Base-by-base conservation (phyloP, 352 stramenopile genomes). In the Peronospora farinosa region DNA sequence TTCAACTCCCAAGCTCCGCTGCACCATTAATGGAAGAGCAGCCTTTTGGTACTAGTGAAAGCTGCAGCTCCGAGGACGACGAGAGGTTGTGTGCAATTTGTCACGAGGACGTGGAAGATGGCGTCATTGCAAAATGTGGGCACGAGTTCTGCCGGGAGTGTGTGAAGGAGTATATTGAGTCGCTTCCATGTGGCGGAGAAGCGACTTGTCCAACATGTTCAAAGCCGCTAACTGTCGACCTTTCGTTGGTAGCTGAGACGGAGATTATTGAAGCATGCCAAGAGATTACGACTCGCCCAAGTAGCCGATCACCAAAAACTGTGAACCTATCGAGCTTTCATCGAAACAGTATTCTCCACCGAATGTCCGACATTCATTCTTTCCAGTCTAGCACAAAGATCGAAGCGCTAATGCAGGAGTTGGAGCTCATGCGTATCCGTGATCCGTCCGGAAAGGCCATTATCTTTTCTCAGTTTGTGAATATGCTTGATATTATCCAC, bases 401-500 rank as follows among this genome's bases (percentile, higher is more conserved):
- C 42, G 96, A 99, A 71, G 96, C 96, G 4, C 60, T 99, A 5
- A 96, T 98, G 64, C 75, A 98, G 57, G 96, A 98, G 60, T 65
- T 99, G 0, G 78, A 98, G 40, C 63, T 84, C 28, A 98, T 98
- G 94, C 78, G 92, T 17, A 40, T 78, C 47, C 76, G 78, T 0
- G 96, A 98, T 60, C 89, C 89, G 9, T 95, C 91, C 1, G 92
- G 86, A 40, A 99, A 99, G 73, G 95, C 95, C 1, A 98, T 99
- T 40, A 93, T 99, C 8, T 99, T 99, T 54, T 98, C 87, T 4
- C 83, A 97, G 65, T 99, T 98, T 72, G 95, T 98, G 16, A 98
- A 98, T 54, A 98, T 99, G 95, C 82, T 99, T 3, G 96, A 99
- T 67, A 84, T 99, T 11, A 94, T 99, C 55, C 84, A 98, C 49